Evolutionary conservation across 139 green algal genomes (phyloP), one percentile per base, ranked within the genome.

Genomic region (Chlorella vulgaris): DNA sequence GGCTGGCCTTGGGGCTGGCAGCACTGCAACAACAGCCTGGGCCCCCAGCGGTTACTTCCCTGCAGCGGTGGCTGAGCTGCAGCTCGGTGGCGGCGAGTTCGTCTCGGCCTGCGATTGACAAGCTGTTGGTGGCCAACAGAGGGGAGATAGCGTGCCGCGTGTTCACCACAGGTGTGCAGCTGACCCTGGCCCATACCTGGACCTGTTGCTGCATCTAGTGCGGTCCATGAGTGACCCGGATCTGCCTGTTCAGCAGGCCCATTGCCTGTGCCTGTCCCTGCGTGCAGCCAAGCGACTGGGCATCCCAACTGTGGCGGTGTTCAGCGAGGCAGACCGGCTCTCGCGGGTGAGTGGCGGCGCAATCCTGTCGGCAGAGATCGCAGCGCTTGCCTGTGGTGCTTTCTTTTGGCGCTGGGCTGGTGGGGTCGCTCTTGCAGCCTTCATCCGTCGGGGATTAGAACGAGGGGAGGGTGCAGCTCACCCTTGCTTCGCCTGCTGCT

Each of bases 101-200:
- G 5, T 7, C 28, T 2, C 42, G 62, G 18, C 81, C 71, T 7
- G 76, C 65, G 24, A 81, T 94, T 2, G 39, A 58, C 31, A 95
- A 92, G 63, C 69, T 97, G n/a, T 82, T 97, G 7, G 86, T 98
- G 0, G 94, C 92, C n/a, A 98, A 97, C 82, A 85, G 95, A 1
- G 95, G 95, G 4, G 95, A 98, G 74, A 98, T 98, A 29, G 95
- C 95, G 1, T 98, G 94, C 73, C 88, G 95, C 2, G 86, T 98
- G 13, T 82, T 98, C 19, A 79, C 83, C 3, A 98, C 91, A 0
- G 94, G 93, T 58, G 47, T 65, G 55, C 55, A 65, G 29, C 7
- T 70, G 33, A 29, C n/a, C n/a, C n/a, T n/a, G n/a, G n/a, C n/a
- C n/a, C n/a, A n/a, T n/a, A n/a, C n/a, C n/a, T n/a, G n/a, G n/a